These are phyloP conservation scores for Marasmius oreades DNA, from an alignment of 1,284 basidiomycete genomes.

Conservation along the genomic window DNA sequence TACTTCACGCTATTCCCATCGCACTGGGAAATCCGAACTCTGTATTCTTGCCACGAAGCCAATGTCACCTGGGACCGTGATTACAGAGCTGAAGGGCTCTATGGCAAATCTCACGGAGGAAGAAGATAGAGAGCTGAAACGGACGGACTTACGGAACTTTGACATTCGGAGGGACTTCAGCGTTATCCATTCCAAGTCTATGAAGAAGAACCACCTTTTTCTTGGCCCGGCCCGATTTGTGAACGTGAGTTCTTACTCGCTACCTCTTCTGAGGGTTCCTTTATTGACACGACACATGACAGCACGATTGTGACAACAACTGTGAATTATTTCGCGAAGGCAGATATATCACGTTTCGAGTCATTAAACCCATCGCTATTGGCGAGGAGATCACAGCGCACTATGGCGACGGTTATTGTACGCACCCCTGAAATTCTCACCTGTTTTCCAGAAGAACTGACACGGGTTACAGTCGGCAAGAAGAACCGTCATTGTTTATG, in stretches of 20 bases:
- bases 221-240: constrained; percentile 92
- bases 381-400: constrained; percentile 88
- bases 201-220: constrained; percentile 90
- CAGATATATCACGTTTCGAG: constrained; percentile 85
- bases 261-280: constrained; percentile 15
- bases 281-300: constrained; percentile 20
- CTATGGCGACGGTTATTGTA: constrained; percentile 83
- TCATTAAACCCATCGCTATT: constrained; percentile 72
- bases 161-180: constrained; percentile 86
- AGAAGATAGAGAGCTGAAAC: constrained; percentile 78
- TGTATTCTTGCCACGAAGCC: constrained; percentile 83
- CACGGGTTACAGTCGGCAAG: constrained; percentile 60
- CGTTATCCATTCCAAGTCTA: constrained; percentile 85
- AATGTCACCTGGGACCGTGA: constrained; percentile 67
- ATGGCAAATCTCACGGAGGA: constrained; percentile 82
- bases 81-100: constrained; percentile 82
- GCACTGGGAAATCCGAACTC: constrained; percentile 86
- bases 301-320: constrained; percentile 93
- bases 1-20: constrained; percentile 79
- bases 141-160: constrained; percentile 63
- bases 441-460: constrained; percentile 8
- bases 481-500: constrained; percentile 88
- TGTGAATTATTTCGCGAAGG: constrained; percentile 86
- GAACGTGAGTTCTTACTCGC: constrained; percentile 60
- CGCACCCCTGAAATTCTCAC: constrained; percentile 28